phyloP scores from a whole-genome alignment of 352 stramenopile genomes.

The Globisporangium canariense region DNA sequence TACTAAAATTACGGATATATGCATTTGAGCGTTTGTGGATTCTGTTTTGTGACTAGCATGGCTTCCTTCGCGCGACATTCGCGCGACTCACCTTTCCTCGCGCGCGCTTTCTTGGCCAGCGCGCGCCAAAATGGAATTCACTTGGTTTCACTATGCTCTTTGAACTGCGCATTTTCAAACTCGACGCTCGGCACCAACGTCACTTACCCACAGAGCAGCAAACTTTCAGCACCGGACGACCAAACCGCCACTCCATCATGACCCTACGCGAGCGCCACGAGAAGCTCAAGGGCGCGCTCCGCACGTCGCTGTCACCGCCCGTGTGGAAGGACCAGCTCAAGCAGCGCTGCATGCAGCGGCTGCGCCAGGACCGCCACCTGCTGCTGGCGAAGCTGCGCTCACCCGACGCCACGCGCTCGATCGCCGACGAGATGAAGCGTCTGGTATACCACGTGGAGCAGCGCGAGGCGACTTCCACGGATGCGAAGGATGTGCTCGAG shows the following conservation, averaged over 20 bases:
- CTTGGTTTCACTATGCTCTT: constrained; percentile 4
- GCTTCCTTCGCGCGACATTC: background rate
- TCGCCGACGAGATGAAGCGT: constrained; percentile 62
- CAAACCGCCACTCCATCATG: constrained; percentile 2
- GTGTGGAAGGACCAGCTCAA: constrained; percentile 77
- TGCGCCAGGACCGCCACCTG: constrained; percentile 55
- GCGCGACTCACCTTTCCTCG: background rate
- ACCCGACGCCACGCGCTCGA: constrained; percentile 38
- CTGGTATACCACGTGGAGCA: constrained; percentile 46
- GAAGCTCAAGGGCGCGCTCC: constrained; percentile 24
- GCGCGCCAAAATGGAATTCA: constrained; percentile 4
- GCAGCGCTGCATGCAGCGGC: constrained; percentile 62
- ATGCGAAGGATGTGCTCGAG: background rate
- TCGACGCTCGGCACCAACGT: background rate
- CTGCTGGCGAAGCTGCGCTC: constrained; percentile 64
- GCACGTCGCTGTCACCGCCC: constrained; percentile 56
- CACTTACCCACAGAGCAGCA: background rate
- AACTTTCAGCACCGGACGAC: too few species aligned
- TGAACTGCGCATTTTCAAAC: constrained; percentile 4
- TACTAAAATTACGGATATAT: too few species aligned
- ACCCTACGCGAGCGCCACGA: constrained; percentile 15
- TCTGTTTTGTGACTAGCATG: too few species aligned
- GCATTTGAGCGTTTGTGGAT: too few species aligned
- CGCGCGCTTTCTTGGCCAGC: constrained; percentile 8
- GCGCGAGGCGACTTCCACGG: constrained; percentile 1